Evolutionary conservation across 805 yeast species (phyloP), one percentile per base, ranked within the genome.

Genomic region (Metschnikowia drakensbergensis): DNA sequence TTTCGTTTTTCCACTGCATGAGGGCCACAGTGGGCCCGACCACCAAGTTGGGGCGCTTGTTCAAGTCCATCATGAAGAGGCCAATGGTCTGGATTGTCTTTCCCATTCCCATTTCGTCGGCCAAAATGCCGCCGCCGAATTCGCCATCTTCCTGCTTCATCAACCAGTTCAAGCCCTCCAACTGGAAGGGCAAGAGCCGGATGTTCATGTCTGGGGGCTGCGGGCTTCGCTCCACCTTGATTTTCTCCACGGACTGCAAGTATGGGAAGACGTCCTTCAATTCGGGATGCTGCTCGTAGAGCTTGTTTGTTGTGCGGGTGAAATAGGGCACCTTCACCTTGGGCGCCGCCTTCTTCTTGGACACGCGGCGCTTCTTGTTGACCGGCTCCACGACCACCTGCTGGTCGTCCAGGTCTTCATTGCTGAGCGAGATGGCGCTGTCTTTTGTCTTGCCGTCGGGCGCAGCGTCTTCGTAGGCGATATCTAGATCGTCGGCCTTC

Each of bases 21-120:
- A 94, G 70, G 0, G 98, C 98, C n/a, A 94, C 99, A 0, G 99
- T 92, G 0, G 99, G 99, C 0, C 97, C 98, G 17, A 94, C 86
- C 4, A 94, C 98, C 52, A 94, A 69, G 55, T 84, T 88, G 7
- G 97, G 97, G 8, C 80, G 70, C 55, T 82, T 83, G 0, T 71
- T 59, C 43, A 75, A 62, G 64, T 89, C 95, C 41, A 75, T 66
- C 82, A 91, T 81, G 61, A 94, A 80, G 39, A 94, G 68, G 0
- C 95, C 94, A 52, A 94, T 92, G 34, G 96, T 92, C 68, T 94
- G 99, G 43, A 94, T 91, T 0, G 99, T 94, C 60, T 94, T 94
- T 54, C 99, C 99, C 98, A 94, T 92, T 33, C 99, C 99, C 99
- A 94, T 94, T 67, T 94, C 99, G 71, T 94, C 99, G 4, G 99